Evolutionary conservation across 2,329 filamentous ascomycete species (phyloP).

Genomic region (Venturia carpophila): DNA sequence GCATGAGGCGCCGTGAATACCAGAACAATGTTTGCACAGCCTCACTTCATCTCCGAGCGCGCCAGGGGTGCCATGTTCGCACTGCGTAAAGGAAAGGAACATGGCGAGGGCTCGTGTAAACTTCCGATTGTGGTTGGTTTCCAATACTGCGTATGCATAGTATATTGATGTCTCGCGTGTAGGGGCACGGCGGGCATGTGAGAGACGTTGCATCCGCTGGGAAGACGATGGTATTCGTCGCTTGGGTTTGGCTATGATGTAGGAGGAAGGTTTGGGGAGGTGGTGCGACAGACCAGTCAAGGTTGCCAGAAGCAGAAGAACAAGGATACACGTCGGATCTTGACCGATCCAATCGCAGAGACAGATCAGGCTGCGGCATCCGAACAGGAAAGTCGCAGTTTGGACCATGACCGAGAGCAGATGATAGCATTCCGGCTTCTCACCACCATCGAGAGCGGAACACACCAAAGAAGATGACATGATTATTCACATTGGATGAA

Average conservation of each 20-base stretch:
- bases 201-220: not conserved
- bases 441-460: not conserved
- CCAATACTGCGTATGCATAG: not conserved
- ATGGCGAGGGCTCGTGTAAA: not conserved
- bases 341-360: not conserved
- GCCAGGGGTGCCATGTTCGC: not conserved
- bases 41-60: slow-evolving; percentile 7
- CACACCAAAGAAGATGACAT: not conserved
- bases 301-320: not conserved
- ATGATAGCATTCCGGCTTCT: too few relatives aligned
- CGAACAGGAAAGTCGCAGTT: too few relatives aligned
- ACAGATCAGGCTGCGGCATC: not conserved
- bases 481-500: slow-evolving; percentile 5
- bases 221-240: not conserved
- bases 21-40: not conserved
- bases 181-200: not conserved
- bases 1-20: too few relatives aligned
- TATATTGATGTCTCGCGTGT: not conserved
- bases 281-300: not conserved
- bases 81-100: not conserved
- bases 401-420: too few relatives aligned
- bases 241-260: not conserved
- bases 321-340: not conserved
- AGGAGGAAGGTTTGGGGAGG: not conserved
- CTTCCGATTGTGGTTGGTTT: not conserved